These are phyloP conservation scores for Amanita rubescens DNA, from an alignment of 768 basidiomycete genomes.

Conservation along the genomic window DNA sequence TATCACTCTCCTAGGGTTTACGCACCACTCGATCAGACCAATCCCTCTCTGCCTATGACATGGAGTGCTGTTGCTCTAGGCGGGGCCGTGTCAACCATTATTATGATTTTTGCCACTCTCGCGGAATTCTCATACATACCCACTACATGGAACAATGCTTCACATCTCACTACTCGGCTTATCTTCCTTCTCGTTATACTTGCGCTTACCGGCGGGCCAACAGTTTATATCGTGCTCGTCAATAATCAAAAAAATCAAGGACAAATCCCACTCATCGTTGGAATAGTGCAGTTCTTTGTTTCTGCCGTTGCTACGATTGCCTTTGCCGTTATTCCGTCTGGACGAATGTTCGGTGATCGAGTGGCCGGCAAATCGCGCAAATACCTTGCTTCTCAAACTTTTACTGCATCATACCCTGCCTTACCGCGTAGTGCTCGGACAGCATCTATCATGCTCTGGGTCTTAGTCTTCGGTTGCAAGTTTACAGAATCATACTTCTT, in stretches of 20 bases:
- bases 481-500: conserved; percentile 98
- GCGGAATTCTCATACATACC: conserved; percentile 97
- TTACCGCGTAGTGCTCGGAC: conserved; percentile 65
- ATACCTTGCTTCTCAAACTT: conserved; percentile 97
- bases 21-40: conserved; percentile 54
- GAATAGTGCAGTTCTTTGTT: conserved; percentile 90
- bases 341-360: conserved; percentile 97
- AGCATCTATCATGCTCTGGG: conserved; percentile 84
- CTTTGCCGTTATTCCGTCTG: conserved; percentile 89
- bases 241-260: conserved; percentile 53
- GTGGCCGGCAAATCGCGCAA: conserved; percentile 97
- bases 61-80: conserved; percentile 97
- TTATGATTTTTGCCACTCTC: conserved; percentile 91
- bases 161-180: conserved; percentile 90
- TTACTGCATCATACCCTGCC: conserved; percentile 93
- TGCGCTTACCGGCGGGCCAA: conserved; percentile 88
- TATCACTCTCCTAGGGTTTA: conserved; percentile 94
- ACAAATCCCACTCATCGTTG: conserved; percentile 83
- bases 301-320: conserved; percentile 75
- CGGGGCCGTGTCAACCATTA: conserved; percentile 85
- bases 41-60: conserved; percentile 81
- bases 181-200: conserved; percentile 89
- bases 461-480: conserved; percentile 94
- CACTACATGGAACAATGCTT: conserved; percentile 98
- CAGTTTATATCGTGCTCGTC: conserved; percentile 85